Base-by-base conservation (phyloP, 2,329 filamentous ascomycete genomes). In the Cytospora chrysosperma region DNA sequence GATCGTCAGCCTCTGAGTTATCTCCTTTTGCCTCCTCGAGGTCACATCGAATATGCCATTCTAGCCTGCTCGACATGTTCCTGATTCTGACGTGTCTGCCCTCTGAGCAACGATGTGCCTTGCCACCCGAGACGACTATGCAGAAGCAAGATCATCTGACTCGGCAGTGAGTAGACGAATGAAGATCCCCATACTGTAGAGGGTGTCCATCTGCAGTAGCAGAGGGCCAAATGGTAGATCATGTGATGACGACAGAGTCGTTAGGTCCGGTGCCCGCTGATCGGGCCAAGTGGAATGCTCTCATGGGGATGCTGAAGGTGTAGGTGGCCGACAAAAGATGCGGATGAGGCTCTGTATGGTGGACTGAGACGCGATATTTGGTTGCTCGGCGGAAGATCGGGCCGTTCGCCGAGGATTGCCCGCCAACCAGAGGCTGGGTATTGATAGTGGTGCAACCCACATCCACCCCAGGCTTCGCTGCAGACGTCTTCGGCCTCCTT, bases 401-500 rank as follows among this genome's bases (percentile, higher is more conserved):
- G 37, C 64, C 64, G 64, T n/a, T 12, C 40, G 40, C 64, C 64
- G 64, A 56, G 63, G 52, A 65, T 64, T 53, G 61, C 62, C 61
- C 64, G 61, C 57, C 61, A 65, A 61, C 61, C 64, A 61, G 50
- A 30, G 28, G 26, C 54, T 26, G 34, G n/a, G 37, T 59, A 55
- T 47, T 47, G 21, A 55, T 55, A 30, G 26, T 32, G 53, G 47
- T 65, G 61, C 64, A 65, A 56, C 64, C 64, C 43, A 47, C 43
- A 47, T 40, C 37, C 52, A 53, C 56, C 56, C 50, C 53, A 34
- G 59, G 4, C 51, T 50, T 40, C 43, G 51, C 50, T 32, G 24
- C 58, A 49, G 50, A 40, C 34, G 52, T 43, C 24, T 54, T 60
- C 58, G 58, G 51, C 32, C 53, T 40, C 58, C 24, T 47, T 34